A percentile compares a stretch with the other conserved stretches of the same genome.
Conservation (phyloP, 208 protist genomes). For the Trypanosoma congolense region DNA sequence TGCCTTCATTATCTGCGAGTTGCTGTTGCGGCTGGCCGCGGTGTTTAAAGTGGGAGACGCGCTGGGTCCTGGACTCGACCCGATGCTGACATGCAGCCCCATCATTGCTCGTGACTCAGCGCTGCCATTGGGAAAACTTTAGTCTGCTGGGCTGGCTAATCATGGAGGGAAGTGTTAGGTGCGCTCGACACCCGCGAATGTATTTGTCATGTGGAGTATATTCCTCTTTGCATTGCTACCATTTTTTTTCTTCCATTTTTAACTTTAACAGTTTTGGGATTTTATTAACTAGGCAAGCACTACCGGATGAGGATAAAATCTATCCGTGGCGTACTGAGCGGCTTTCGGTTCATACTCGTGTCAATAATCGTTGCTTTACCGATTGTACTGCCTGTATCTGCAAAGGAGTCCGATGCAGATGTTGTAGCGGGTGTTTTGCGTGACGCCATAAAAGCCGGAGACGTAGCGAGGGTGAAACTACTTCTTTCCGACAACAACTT, state of each 20-base stretch:
- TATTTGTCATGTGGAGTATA: too few species aligned
- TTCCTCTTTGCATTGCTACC: too few species aligned
- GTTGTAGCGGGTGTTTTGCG: too few species aligned
- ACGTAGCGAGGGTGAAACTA: constrained; percentile 13
- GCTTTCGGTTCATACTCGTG: constrained; percentile 4
- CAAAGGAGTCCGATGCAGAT: too few species aligned
- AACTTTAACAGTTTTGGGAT: too few species aligned
- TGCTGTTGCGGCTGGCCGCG: constrained; percentile 50
- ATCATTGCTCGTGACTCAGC: constrained; percentile 35
- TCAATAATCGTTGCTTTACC: constrained; percentile 8
- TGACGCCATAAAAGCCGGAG: constrained; percentile 11
- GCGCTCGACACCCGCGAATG: too few species aligned
- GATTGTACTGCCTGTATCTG: too few species aligned
- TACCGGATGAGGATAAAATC: too few species aligned
- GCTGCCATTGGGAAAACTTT: constrained; percentile 3
- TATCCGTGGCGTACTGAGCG: too few species aligned
- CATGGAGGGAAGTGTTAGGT: too few species aligned
- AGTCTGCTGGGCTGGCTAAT: not conserved
- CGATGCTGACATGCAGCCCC: constrained; percentile 26
- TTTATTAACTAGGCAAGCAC: too few species aligned
- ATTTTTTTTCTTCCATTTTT: too few species aligned
- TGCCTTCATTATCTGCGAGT: constrained; percentile 62
- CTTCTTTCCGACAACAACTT: constrained; percentile 3
- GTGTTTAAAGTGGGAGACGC: constrained; percentile 18
- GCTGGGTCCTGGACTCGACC: constrained; percentile 1